Evolutionary conservation across 2,329 filamentous ascomycete genomes (phyloP).

Genomic region (Fonsecaea monophora): DNA sequence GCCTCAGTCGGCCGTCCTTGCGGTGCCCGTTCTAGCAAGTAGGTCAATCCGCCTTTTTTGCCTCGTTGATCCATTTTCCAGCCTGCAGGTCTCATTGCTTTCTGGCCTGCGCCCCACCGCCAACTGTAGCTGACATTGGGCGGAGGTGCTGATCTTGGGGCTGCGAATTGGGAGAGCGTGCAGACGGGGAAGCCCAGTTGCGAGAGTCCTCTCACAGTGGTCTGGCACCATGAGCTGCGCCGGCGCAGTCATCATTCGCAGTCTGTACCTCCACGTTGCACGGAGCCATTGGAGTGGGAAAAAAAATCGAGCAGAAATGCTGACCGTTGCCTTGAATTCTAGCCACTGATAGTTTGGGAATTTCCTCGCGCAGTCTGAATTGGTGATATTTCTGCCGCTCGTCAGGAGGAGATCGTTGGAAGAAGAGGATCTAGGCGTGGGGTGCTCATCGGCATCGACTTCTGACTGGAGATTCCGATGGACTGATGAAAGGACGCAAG

Average conservation of each 20-base stretch:
- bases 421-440: conserved; percentile 15
- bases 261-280: conserved; percentile 35
- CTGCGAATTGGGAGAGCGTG: conserved; percentile 33
- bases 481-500: conserved; percentile 14
- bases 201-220: conserved; percentile 18
- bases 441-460: conserved; percentile 8
- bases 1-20: conserved; percentile 23
- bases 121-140: conserved; percentile 30
- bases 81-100: conserved; percentile 13
- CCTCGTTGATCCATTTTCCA: conserved; percentile 20
- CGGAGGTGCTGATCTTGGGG: conserved; percentile 36
- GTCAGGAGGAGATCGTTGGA: conserved; percentile 13
- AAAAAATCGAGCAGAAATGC: conserved; percentile 11
- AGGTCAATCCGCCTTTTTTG: conserved; percentile 21
- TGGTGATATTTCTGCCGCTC: conserved; percentile 7
- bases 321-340: conserved; percentile 25
- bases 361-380: conserved; percentile 19
- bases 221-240: conserved; percentile 27
- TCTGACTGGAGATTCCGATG: conserved; percentile 3
- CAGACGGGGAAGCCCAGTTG: conserved; percentile 34
- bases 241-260: conserved; percentile 29
- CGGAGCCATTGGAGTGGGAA: conserved; percentile 33
- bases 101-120: conserved; percentile 27
- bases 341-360: neutral
- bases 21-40: conserved; percentile 7